Base-by-base conservation (phyloP, 768 basidiomycete genomes). In the Rossbeevera mucosa region DNA sequence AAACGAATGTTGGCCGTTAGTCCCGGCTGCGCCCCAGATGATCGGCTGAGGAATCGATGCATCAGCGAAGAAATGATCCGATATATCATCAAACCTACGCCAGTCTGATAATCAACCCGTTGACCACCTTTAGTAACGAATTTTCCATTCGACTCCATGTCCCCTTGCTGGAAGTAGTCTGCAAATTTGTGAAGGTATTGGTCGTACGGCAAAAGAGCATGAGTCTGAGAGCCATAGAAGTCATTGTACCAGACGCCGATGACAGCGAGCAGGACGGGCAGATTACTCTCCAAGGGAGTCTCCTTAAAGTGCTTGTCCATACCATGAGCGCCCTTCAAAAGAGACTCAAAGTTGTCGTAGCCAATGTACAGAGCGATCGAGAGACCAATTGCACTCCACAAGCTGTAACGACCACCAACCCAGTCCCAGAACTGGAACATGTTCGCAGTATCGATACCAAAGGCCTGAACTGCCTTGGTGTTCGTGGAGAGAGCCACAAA, bases 341-440 rank as follows among this genome's bases (percentile, higher is more conserved):
- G 76, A 66, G 88, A 74, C 68, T 90, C 86, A 68, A 98, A 98
- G 78, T 94, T 90, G 31, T 96, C 89, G 67, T 83, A 96, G 3
- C 96, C 96, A 62, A 98, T 89, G 43, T 85, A 87, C 47, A 98
- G 76, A 33, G 91, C 89, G 71, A 99, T 98, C 42, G 91, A 90
- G 53, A 98, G 78, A 53, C 96, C 96, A 61, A 99, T 97, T 26
- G 96, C 95, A 56, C 91, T 94, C 95, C 96, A 98, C 58, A 99
- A 78, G 62, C 89, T 93, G 81, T 99, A 99, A 57, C 95, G 83
- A 24, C 96, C 96, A 56, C 96, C 96, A 57, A 99, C 96, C 96
- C 96, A 99, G 72, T 98, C 96, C 95, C 95, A 99, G 83, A 99
- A 98, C 67, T 88, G 85, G 83, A 99, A 99, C 94, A 99, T 99